Percentiles rank a stretch among this genome's conserved stretches.
Conservation (phyloP, 805 yeast species). For the Saccharomycopsis fibuligera region DNA sequence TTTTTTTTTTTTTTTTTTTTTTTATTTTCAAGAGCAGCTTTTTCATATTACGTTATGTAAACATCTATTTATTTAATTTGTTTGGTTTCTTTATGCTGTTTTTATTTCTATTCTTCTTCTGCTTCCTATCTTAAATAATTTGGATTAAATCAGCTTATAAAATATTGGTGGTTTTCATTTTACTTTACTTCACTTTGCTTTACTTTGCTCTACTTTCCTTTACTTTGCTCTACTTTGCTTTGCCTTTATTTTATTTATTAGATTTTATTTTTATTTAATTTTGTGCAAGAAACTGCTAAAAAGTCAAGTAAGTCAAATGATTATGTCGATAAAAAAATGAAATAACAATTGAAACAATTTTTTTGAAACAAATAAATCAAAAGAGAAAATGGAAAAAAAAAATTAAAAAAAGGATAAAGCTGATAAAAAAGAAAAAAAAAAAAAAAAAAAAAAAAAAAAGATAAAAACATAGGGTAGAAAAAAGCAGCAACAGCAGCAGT, state of each 20-base stretch:
- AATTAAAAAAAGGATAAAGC: not conserved
- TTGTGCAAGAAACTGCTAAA: not conserved
- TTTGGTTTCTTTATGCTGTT: no score
- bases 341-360: not conserved
- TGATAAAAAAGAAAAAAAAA: not conserved
- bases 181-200: no score
- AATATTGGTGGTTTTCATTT: no score
- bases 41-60: no score
- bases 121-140: no score
- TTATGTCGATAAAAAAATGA: no score
- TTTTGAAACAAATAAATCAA: not conserved
- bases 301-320: no score
- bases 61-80: no score
- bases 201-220: not conserved
- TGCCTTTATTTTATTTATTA: not conserved
- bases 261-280: not conserved
- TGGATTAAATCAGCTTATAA: no score
- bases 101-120: no score
- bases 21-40: no score
- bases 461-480: conserved; percentile 1
- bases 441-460: not conserved
- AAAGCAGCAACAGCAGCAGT: not conserved
- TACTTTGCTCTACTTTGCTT: not conserved
- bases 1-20: no score
- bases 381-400: not conserved